Base-by-base conservation (phyloP, 1,284 basidiomycete genomes). In the Ceratorhiza oryzae-sativae region DNA sequence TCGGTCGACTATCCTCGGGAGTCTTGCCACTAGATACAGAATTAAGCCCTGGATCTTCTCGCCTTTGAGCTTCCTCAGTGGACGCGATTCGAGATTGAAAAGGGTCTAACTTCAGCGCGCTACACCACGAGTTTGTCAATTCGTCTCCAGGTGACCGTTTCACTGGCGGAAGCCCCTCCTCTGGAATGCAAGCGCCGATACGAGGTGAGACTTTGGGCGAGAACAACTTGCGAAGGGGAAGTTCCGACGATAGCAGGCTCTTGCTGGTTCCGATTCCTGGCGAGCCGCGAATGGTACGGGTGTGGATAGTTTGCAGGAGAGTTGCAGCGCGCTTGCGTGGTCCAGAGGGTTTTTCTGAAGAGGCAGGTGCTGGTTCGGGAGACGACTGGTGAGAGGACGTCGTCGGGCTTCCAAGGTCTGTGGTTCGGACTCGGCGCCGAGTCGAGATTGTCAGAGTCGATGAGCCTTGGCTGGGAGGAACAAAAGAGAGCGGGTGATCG, bases 111-210 rank as follows among this genome's bases (percentile, higher is more conserved):
- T 58, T 39, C 13, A 58, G 23, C 1, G 53, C 65, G 30, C 65
- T 68, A 41, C 39, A 68, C 65, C 65, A 68, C 1, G 65, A 68
- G 25, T 58, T 68, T 30, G 53, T 68, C 45, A 56, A 68, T 10
- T 45, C 60, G 27, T 46, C 46, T 30, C 60, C 9, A 42, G 3
- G 36, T 3, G 58, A 41, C 27, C 36, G 58, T 23, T 60, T 39
- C 5, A 60, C 36, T 10, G 30, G n/a, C 8, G 58, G 58, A 5
- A 45, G 23, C 39, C 36, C 58, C 3, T 60, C 39, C 23, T 27
- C 49, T 30, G 30, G 13, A 25, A 49, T 32, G 12, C 49, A 32
- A 4, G 48, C 36, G 32, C 34, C 49, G 18, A 55, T 36, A 1
- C 62, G 45, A 39, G 62, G 62, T n/a, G 32, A 32, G 15, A 23